phyloP scores from a whole-genome alignment of 148 eudicot species.

The Rhododendron kiyosumense region DNA sequence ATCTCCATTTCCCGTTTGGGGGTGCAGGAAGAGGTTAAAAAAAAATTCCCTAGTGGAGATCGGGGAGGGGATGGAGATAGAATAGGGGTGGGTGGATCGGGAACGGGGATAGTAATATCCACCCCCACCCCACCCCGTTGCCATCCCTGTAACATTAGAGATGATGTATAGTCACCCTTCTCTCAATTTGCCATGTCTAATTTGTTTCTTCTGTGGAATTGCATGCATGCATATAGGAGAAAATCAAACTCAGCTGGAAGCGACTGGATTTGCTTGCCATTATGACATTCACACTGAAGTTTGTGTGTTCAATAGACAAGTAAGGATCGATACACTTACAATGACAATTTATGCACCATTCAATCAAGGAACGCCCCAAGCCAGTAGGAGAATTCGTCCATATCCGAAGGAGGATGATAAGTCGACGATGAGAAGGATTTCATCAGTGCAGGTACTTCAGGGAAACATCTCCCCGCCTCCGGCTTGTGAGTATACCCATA shows the following conservation, averaged over 20 bases:
- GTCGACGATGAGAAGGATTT: background rate
- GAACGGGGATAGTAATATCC: too few species aligned
- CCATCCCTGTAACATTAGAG: background rate
- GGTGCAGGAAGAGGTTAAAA: too few species aligned
- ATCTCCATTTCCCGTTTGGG: too few species aligned
- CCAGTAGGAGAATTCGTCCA: slow-evolving; percentile 20
- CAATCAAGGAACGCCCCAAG: background rate
- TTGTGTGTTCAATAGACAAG: slow-evolving; percentile 28
- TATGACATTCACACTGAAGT: slow-evolving; percentile 17
- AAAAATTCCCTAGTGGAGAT: too few species aligned
- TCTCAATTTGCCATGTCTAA: background rate
- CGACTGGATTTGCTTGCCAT: slow-evolving; percentile 33
- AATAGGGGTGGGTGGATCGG: too few species aligned
- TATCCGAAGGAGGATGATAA: slow-evolving; percentile 49
- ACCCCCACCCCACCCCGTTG: too few species aligned
- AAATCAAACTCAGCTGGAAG: slow-evolving; percentile 22
- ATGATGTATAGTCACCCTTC: background rate
- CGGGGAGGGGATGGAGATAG: too few species aligned
- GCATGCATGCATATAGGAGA: slow-evolving; percentile 14
- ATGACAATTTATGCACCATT: slow-evolving; percentile 23
- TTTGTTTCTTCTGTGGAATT: background rate
- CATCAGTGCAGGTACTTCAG: slow-evolving; percentile 40
- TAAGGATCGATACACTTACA: slow-evolving; percentile 16
- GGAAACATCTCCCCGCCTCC: slow-evolving; percentile 27
- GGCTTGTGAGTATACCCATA: slow-evolving; percentile 19